These are phyloP conservation scores for Chytriomyces sp. DNA, from an alignment of 192 early-diverging fungal species.

Conservation along the genomic window DNA sequence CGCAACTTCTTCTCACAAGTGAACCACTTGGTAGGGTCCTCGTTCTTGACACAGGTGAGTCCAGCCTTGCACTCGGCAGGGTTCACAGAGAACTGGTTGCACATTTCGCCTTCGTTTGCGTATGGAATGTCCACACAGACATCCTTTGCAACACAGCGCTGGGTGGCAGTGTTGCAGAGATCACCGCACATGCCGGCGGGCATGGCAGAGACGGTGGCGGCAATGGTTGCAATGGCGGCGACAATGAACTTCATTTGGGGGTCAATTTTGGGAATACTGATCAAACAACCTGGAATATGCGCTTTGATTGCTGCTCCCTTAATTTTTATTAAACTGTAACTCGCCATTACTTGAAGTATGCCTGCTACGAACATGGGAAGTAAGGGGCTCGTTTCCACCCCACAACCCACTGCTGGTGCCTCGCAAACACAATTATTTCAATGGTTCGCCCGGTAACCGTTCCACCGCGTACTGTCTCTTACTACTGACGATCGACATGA, in stretches of 20 bases:
- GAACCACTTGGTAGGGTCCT: constrained; percentile 10
- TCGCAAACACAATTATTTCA: constrained; percentile 21
- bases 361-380: no score
- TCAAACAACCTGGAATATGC: no score
- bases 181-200: background rate
- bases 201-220: background rate
- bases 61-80: constrained; percentile 20
- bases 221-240: background rate
- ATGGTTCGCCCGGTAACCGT: constrained; percentile 71
- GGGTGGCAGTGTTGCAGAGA: background rate
- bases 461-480: constrained; percentile 86
- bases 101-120: background rate
- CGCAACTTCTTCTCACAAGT: background rate
- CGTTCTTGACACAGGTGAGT: constrained; percentile 14
- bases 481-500: constrained; percentile 91
- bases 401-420: no score
- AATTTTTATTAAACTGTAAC: no score
- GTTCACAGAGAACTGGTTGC: constrained; percentile 24
- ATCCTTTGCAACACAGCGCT: background rate
- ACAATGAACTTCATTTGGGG: background rate
- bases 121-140: background rate
- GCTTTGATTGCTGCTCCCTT: no score
- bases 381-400: no score
- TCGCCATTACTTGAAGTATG: no score
- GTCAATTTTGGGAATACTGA: no score